Evolutionary conservation across 2,329 filamentous ascomycete species (phyloP), one percentile per base, ranked within the genome.

Genomic region (Cytospora mali): DNA sequence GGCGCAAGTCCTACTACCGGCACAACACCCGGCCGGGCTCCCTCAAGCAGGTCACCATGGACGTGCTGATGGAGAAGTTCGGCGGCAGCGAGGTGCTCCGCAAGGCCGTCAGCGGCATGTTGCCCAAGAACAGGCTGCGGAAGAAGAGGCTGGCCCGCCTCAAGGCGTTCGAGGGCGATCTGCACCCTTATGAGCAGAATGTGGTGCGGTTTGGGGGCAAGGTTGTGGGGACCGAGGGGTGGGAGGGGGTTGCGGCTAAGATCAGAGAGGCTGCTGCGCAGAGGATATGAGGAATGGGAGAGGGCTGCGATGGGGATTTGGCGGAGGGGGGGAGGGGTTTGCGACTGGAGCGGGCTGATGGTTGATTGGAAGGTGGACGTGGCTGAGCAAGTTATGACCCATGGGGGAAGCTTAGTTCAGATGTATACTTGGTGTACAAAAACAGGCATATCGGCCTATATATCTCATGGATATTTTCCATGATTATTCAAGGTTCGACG

Each of bases 1-100:
- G 86, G 78, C 92, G 96, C 81, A 99, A 99, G 83, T 88, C 88
- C 68, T 99, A 99, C 84, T 97, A 97, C 82, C 87, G 91, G 59
- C 95, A 98, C 78, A 96, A 88, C 69, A 98, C 95, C 27, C 85
- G 92, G 14, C 95, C 95, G 0, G 95, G 95, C 61, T 91, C 87
- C 71, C 81, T 99, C 71, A 90, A 90, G 80, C 84, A 88, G 72
- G 91, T 99, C 75, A 96, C 89, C 62, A 97, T 99, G 94, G 94
- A 98, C 73, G 86, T 88, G 69, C 86, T 99, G 82, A 95, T 97
- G 83, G 89, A 86, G 71, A 97, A 97, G 82, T 91, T 92, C 81
- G 95, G 95, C 67, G 95, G 95, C 55, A 89, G 89, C 42, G 95
- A 99, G 83, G 88, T 99, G 42, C 77, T 99, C 74, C 84, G 92